These are phyloP conservation scores for Chlorella sp. DNA, from an alignment of 139 green algal species.

Conservation along the genomic window DNA sequence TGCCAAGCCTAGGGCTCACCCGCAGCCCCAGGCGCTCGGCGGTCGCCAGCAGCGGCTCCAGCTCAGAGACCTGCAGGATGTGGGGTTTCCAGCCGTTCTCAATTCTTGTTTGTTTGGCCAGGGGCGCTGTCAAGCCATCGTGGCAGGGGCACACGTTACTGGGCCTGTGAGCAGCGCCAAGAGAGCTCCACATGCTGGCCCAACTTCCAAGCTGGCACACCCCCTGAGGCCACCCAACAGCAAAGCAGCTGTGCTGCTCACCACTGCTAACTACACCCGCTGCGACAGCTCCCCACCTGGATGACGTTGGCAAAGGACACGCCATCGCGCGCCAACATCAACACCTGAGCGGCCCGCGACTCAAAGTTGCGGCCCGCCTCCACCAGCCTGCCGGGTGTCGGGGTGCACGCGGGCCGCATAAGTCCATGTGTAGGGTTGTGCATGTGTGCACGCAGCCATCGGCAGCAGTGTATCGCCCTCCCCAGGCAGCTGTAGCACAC, in stretches of 20 bases:
- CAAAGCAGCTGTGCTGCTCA: too few relatives aligned
- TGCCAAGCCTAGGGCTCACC: neutral
- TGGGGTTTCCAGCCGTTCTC: too few relatives aligned
- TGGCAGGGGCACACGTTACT: too few relatives aligned
- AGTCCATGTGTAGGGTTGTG: neutral
- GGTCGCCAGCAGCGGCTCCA: conserved; percentile 54
- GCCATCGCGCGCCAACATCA: conserved; percentile 7
- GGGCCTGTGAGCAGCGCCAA: too few relatives aligned
- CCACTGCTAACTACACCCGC: too few relatives aligned
- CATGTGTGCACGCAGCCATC: neutral
- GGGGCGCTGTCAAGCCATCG: too few relatives aligned
- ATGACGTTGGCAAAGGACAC: neutral
- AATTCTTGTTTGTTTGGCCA: too few relatives aligned
- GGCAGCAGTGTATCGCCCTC: neutral
- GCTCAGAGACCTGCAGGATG: conserved; percentile 4
- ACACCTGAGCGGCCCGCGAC: neutral
- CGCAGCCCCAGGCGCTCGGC: neutral
- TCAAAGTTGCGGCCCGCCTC: conserved; percentile 36
- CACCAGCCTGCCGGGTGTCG: conserved; percentile 8
- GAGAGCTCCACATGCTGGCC: too few relatives aligned
- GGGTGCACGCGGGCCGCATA: neutral
- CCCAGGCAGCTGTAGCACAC: too few relatives aligned
- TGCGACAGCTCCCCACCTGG: too few relatives aligned
- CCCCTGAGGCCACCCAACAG: too few relatives aligned
- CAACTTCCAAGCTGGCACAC: too few relatives aligned